These are phyloP conservation scores for Tetrastigma voinierianum DNA, from an alignment of 164 flowering plant genomes.

Conservation along the genomic window DNA sequence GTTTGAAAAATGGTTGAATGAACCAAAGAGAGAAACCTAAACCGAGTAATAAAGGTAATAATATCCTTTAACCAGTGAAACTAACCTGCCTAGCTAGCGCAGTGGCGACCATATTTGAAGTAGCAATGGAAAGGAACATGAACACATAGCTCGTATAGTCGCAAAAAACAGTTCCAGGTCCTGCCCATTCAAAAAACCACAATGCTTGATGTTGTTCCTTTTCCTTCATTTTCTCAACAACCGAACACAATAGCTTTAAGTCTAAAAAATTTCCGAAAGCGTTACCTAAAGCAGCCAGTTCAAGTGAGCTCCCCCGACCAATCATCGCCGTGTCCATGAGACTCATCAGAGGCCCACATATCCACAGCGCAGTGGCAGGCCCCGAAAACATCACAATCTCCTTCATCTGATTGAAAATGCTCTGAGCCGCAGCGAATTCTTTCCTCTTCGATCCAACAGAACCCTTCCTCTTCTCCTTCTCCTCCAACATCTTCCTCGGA, in stretches of 20 bases:
- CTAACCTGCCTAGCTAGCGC: constrained; percentile 72
- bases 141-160: constrained; percentile 74
- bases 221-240: too few relatives aligned
- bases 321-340: constrained; percentile 90
- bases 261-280: background rate
- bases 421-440: constrained; percentile 27
- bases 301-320: constrained; percentile 89
- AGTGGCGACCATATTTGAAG: constrained; percentile 95
- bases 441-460: too few relatives aligned
- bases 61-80: constrained; percentile 1
- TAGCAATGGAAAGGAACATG: constrained; percentile 94
- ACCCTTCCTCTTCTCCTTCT: constrained; percentile 22
- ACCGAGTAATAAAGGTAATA: background rate
- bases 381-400: constrained; percentile 84
- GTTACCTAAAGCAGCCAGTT: constrained; percentile 93
- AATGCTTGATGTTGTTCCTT: too few relatives aligned
- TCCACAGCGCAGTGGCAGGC: constrained; percentile 87
- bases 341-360: constrained; percentile 92
- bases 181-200: constrained; percentile 37
- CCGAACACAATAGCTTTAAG: too few relatives aligned
- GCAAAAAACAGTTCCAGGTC: constrained; percentile 90
- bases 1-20: too few relatives aligned
- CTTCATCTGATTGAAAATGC: constrained; percentile 63
- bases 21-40: constrained; percentile 6
- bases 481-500: constrained; percentile 4